Conservation (phyloP, 495 filamentous ascomycete genomes). For the Niebla homalea region DNA sequence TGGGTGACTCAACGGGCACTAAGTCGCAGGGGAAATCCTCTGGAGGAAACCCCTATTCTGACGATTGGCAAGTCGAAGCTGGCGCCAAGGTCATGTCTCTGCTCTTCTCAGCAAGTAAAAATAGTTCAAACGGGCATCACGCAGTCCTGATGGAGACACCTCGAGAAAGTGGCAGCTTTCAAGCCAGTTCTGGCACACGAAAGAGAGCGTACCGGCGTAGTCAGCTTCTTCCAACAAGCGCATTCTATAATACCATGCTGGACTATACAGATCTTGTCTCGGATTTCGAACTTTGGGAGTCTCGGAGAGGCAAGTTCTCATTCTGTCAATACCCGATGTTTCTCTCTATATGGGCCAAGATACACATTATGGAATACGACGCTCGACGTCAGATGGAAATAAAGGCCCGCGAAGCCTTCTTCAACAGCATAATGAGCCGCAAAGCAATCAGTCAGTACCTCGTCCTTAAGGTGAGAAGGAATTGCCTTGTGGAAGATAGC, state of each 20-base stretch:
- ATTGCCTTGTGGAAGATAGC: slow-evolving; percentile 87
- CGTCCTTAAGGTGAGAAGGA: slow-evolving; percentile 62
- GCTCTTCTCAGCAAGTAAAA: slow-evolving; percentile 72
- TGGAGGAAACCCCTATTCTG: slow-evolving; percentile 48
- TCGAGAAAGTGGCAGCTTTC: slow-evolving; percentile 13
- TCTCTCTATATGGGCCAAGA: slow-evolving; percentile 86
- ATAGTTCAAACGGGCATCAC: slow-evolving; percentile 14
- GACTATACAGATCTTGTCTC: slow-evolving; percentile 77
- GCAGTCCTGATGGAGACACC: neutral
- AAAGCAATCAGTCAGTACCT: slow-evolving; percentile 70
- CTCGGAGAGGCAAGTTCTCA: slow-evolving; percentile 57
- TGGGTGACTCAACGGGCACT: slow-evolving; percentile 35
- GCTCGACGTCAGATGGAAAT: slow-evolving; percentile 84
- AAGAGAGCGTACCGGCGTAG: slow-evolving; percentile 38
- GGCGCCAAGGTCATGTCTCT: slow-evolving; percentile 71
- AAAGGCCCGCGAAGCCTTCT: slow-evolving; percentile 83
- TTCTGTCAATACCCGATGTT: slow-evolving; percentile 96
- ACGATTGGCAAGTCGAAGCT: slow-evolving; percentile 86
- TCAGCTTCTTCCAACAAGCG: slow-evolving; percentile 60
- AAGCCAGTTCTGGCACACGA: slow-evolving; percentile 22
- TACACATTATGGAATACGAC: slow-evolving; percentile 83
- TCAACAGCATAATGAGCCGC: slow-evolving; percentile 67
- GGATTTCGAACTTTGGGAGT: slow-evolving; percentile 86
- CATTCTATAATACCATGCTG: slow-evolving; percentile 77
- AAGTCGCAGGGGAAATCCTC: slow-evolving; percentile 30